Conservation (phyloP, 805 yeast genomes). For the Kockiozyma suomiensis region DNA sequence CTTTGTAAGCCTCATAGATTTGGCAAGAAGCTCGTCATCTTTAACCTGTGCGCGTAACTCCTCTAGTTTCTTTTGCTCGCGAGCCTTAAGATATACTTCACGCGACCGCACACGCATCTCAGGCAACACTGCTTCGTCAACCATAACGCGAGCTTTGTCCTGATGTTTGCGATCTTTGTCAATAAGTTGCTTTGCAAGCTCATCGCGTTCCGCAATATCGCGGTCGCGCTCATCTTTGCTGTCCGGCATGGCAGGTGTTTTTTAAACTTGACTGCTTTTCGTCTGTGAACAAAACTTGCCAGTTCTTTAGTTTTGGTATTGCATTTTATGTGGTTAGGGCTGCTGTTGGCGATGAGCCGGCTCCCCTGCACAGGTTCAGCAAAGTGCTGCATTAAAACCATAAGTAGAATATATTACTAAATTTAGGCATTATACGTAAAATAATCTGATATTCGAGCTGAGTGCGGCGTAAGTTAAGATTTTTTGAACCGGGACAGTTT, state of each 20-base stretch:
- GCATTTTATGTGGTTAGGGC: no score
- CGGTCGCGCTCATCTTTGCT: slow-evolving; percentile 20
- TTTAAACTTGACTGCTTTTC: no score
- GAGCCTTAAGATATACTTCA: slow-evolving; percentile 50
- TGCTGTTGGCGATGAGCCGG: not conserved
- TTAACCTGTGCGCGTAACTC: slow-evolving; percentile 52
- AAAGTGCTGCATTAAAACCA: not conserved
- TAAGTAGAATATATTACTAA: no score
- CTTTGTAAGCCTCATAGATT: slow-evolving; percentile 48
- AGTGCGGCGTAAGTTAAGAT: not conserved
- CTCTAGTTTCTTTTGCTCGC: slow-evolving; percentile 53
- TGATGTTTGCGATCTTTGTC: slow-evolving; percentile 28
- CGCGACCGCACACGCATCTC: slow-evolving; percentile 53
- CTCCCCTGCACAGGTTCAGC: not conserved
- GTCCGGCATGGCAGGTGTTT: not conserved
- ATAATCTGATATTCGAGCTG: not conserved
- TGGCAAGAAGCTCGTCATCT: slow-evolving; percentile 52
- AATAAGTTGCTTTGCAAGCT: slow-evolving; percentile 39
- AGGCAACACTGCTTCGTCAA: slow-evolving; percentile 36
- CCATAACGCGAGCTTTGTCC: slow-evolving; percentile 19
- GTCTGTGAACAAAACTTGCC: no score
- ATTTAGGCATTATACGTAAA: not conserved
- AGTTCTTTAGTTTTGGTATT: no score
- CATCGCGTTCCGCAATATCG: slow-evolving; percentile 41
- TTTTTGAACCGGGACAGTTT: slow-evolving; percentile 6